phyloP scores from a whole-genome alignment of 108 stramenopile species.

The Phaeodactylum tricornutum region DNA sequence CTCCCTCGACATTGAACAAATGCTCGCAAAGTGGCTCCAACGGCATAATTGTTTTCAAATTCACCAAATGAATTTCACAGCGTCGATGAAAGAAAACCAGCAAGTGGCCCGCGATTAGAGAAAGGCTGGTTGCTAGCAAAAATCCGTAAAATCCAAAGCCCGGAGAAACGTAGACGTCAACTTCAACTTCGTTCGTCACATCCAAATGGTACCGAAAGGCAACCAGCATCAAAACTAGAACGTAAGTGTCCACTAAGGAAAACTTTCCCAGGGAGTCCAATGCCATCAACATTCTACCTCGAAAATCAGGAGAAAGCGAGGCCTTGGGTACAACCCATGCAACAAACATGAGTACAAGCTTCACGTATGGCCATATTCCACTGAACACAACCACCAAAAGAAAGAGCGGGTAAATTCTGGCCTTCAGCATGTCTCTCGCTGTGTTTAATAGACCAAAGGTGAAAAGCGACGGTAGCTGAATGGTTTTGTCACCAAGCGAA shows the following conservation, averaged over 20 bases:
- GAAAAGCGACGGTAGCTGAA: conserved; percentile 47
- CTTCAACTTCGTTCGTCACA: conserved; percentile 18
- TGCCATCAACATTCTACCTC: conserved; percentile 60
- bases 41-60: neutral
- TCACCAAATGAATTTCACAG: neutral
- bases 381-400: conserved; percentile 75
- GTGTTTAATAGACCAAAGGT: conserved; percentile 71
- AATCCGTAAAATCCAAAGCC: conserved; percentile 82
- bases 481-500: conserved; percentile 12
- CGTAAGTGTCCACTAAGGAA: conserved; percentile 85
- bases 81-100: conserved; percentile 71
- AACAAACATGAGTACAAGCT: conserved; percentile 64
- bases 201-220: conserved; percentile 83
- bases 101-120: conserved; percentile 67
- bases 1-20: conserved; percentile 10
- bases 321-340: conserved; percentile 44
- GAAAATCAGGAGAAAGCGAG: conserved; percentile 6
- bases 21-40: conserved; percentile 11
- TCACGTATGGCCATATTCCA: conserved; percentile 90
- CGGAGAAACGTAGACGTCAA: conserved; percentile 69
- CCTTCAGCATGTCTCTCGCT: conserved; percentile 66
- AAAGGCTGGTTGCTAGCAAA: conserved; percentile 73
- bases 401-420: conserved; percentile 79
- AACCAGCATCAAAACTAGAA: conserved; percentile 83
- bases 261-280: conserved; percentile 87